A percentile compares a stretch with the other conserved stretches of the same genome.
Conservation (phyloP, 2,329 filamentous ascomycete species). For the Lasiodiplodia sp. region DNA sequence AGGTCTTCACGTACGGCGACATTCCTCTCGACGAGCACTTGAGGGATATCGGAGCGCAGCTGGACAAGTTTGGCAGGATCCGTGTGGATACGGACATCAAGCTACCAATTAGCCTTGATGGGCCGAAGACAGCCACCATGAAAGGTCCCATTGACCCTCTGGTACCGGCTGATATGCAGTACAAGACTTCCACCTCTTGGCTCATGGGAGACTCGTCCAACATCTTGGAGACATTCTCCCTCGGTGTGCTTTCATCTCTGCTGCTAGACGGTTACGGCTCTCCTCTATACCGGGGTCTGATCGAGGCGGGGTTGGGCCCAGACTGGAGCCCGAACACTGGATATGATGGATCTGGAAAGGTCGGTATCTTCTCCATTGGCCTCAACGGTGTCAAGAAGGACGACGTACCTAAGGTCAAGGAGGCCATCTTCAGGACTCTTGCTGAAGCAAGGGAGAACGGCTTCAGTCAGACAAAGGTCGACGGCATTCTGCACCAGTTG, state of each 20-base stretch:
- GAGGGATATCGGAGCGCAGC: slow-evolving; percentile 75
- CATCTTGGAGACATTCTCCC: slow-evolving; percentile 85
- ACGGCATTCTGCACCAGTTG: slow-evolving; percentile 90
- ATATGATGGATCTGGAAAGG: slow-evolving; percentile 79
- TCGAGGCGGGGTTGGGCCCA: slow-evolving; percentile 87
- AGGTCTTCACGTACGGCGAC: slow-evolving; percentile 93
- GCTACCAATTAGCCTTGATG: slow-evolving; percentile 74
- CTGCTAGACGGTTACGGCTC: slow-evolving; percentile 95
- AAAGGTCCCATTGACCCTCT: slow-evolving; percentile 86
- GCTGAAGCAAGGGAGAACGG: slow-evolving; percentile 74
- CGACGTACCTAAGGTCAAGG: slow-evolving; percentile 79
- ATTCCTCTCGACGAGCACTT: slow-evolving; percentile 86
- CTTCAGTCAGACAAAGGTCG: slow-evolving; percentile 89
- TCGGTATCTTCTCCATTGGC: slow-evolving; percentile 87
- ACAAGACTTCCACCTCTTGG: slow-evolving; percentile 95
- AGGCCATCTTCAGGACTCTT: slow-evolving; percentile 75
- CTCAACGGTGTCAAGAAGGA: slow-evolving; percentile 86
- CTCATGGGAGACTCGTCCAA: slow-evolving; percentile 83
- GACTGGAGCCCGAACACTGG: slow-evolving; percentile 96
- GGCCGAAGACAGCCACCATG: slow-evolving; percentile 73
- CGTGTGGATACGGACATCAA: slow-evolving; percentile 76
- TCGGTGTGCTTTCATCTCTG: slow-evolving; percentile 81
- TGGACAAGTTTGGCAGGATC: slow-evolving; percentile 76
- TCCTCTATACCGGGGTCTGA: slow-evolving; percentile 85
- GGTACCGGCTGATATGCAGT: slow-evolving; percentile 83